Evolutionary conservation across 108 stramenopile genomes (phyloP).

Genomic region (Thalassiosira profunda): DNA sequence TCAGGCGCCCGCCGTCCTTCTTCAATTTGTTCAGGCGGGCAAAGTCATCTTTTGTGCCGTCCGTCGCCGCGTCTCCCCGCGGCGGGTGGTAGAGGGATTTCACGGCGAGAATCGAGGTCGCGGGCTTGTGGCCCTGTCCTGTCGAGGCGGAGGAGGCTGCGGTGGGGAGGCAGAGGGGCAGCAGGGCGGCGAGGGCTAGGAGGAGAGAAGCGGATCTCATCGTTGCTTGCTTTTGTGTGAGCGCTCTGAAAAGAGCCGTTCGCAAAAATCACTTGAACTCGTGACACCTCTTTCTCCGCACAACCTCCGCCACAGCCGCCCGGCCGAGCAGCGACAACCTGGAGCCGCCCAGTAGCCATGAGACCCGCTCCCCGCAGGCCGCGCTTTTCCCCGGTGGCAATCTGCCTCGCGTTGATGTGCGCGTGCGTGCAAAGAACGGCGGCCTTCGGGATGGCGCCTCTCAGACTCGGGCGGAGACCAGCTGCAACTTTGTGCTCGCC

Average conservation of each 20-base stretch:
- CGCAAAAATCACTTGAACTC: too few relatives aligned
- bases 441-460: background rate
- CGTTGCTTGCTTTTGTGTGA: too few relatives aligned
- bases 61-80: background rate
- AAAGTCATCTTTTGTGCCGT: constrained; percentile 5
- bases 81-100: background rate
- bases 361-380: background rate
- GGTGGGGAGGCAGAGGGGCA: background rate
- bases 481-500: background rate
- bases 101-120: constrained; percentile 11
- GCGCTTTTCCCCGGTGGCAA: background rate
- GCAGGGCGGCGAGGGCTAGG: background rate
- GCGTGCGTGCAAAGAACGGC: background rate
- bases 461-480: background rate
- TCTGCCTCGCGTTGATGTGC: background rate
- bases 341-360: background rate
- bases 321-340: background rate
- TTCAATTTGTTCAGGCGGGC: constrained; percentile 18
- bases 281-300: too few relatives aligned
- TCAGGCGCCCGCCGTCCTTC: constrained; percentile 7
- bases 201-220: too few relatives aligned
- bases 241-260: too few relatives aligned
- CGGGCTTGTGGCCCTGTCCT: background rate
- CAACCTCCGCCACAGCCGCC: too few relatives aligned
- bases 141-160: background rate